Base-by-base conservation (phyloP, 108 stramenopile species). In the Cyclotella choctawhatcheeana region DNA sequence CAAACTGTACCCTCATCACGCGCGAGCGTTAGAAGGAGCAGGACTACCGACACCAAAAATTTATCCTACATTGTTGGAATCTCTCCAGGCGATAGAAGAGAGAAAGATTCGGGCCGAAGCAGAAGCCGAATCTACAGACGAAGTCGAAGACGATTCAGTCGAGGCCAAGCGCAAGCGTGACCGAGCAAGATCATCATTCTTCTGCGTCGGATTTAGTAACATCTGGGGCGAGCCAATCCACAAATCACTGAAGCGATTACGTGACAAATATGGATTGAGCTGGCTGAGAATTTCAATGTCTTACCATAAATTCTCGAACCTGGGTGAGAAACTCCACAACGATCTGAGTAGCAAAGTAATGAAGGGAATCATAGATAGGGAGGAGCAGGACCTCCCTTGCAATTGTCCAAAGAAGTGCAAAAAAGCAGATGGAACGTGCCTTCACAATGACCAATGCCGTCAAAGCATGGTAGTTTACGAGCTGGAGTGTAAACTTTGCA, bases 221-320 rank as follows among this genome's bases (percentile, higher is more conserved):
- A 47, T 67, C 18, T 67, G 65, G 65, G 25, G 45, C 5, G 21
- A 2, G n/a, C 65, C 65, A 3, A 8, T 52, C 21, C 5, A 27
- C 65, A 13, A 4, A 52, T 6, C 3, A 8, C 22, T 67, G 24
- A 67, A 29, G 33, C 6, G 45, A 55, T 22, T 67, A 4, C 5
- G 6, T 26, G 29, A 52, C 8, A 67, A 67, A 34, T 25, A 67
- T 51, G 13, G 33, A 5, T 24, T 67, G 26, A 53, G n/a, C n/a
- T n/a, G n/a, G n/a, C n/a, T n/a, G n/a, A n/a, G n/a, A n/a, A n/a
- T n/a, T n/a, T n/a, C n/a, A n/a, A n/a, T n/a, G n/a, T n/a, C n/a
- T n/a, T n/a, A n/a, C n/a, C n/a, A n/a, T n/a, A n/a, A n/a, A n/a
- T 67, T 52, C 21, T 47, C 65, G 2, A 67, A 67, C 65, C 65